Evolutionary conservation across 306 rosid genomes (phyloP).

Genomic region (Pueraria montana): DNA sequence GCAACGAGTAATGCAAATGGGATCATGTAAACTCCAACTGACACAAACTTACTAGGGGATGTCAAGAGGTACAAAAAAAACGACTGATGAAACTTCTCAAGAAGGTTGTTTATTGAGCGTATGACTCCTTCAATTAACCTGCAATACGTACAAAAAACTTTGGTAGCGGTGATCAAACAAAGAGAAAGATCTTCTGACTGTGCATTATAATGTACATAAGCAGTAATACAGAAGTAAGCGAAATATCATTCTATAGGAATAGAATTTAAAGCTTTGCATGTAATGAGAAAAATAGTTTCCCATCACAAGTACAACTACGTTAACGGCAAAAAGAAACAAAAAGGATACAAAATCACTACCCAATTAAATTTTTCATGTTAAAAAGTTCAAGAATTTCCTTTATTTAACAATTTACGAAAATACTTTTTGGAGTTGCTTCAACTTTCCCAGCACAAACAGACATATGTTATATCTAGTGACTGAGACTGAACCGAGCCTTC

Average conservation of each 20-base stretch:
- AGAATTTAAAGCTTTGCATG: conserved; percentile 15
- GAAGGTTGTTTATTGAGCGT: conserved; percentile 93
- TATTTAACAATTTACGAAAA: conserved; percentile 14
- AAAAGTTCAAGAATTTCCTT: conserved; percentile 25
- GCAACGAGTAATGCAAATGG: conserved; percentile 89
- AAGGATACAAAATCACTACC: conserved; percentile 5
- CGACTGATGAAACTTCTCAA: conserved; percentile 96
- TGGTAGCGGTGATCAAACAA: conserved; percentile 39
- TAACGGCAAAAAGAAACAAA: conserved; percentile 16
- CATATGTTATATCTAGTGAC: not conserved
- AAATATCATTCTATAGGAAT: conserved; percentile 29
- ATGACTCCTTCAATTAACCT: conserved; percentile 94
- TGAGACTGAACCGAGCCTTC: not conserved
- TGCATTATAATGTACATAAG: conserved; percentile 25
- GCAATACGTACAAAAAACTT: conserved; percentile 51
- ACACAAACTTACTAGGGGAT: conserved; percentile 88
- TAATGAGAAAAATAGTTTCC: conserved; percentile 13
- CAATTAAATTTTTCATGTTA: not conserved
- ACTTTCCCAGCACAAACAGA: conserved; percentile 10
- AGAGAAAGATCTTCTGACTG: conserved; percentile 35
- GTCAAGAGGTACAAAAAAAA: conserved; percentile 88
- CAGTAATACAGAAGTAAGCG: conserved; percentile 19
- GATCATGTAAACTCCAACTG: conserved; percentile 96
- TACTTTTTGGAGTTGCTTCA: conserved; percentile 23
- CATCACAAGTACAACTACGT: conserved; percentile 6